Evolutionary conservation across 2,329 filamentous ascomycete species (phyloP).

Genomic region (Exophiala sp.): DNA sequence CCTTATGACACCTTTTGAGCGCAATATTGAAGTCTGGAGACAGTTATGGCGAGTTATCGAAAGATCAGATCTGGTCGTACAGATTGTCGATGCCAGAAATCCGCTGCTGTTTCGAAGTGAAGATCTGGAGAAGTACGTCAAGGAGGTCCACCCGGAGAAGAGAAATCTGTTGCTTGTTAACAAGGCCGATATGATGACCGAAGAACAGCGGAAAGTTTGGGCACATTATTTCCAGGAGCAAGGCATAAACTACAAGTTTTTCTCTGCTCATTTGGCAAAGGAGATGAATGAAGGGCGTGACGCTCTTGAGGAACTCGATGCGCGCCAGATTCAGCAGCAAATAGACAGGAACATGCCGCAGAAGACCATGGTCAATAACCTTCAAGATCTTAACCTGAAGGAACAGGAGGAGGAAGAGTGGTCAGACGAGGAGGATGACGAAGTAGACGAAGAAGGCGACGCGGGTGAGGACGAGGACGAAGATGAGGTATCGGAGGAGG

Average conservation of each 20-base stretch:
- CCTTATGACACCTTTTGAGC: constrained; percentile 95
- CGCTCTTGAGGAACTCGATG: constrained; percentile 49
- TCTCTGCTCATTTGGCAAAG: constrained; percentile 89
- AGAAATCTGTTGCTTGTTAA: constrained; percentile 91
- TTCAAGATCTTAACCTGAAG: constrained; percentile 25
- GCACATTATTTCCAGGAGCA: constrained; percentile 78
- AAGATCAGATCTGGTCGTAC: constrained; percentile 88
- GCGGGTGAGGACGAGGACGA: constrained; percentile 37
- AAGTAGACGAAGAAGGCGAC: constrained; percentile 43
- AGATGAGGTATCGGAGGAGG: constrained; percentile 46
- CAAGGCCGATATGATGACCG: constrained; percentile 98
- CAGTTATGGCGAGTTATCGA: constrained; percentile 98
- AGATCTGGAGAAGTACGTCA: constrained; percentile 90
- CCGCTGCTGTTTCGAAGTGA: constrained; percentile 91
- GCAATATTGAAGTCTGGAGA: constrained; percentile 96
- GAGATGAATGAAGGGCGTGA: constrained; percentile 75
- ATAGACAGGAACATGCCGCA: constrained; percentile 19
- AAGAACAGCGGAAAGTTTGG: constrained; percentile 77
- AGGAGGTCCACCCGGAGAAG: constrained; percentile 83
- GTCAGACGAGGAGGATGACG: constrained; percentile 43
- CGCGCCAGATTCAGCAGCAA: constrained; percentile 30
- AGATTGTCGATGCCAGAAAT: constrained; percentile 97
- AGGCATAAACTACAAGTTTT: constrained; percentile 88
- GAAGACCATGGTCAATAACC: constrained; percentile 21
- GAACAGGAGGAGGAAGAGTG: constrained; percentile 30